These are phyloP conservation scores for Auriscalpium vulgare DNA, from an alignment of 768 basidiomycete genomes.

Conservation along the genomic window DNA sequence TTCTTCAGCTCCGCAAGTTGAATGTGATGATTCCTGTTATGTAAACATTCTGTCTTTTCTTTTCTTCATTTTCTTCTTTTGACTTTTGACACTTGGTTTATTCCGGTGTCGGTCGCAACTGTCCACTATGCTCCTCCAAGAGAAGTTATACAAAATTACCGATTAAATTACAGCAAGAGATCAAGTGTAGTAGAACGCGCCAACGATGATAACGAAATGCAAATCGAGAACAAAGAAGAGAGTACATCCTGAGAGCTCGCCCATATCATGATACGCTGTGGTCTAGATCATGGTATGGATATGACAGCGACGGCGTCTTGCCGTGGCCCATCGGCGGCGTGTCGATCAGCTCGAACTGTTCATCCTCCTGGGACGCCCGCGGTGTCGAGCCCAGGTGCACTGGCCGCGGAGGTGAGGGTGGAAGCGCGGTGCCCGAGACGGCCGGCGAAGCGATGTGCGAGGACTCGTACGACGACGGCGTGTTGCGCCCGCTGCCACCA, in stretches of 20 bases:
- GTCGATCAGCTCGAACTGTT: constrained; percentile 52
- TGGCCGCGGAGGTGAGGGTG: constrained; percentile 22
- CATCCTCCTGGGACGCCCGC: constrained; percentile 27
- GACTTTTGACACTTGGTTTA: too few species aligned
- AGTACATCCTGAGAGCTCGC: neutral
- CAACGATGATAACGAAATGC: neutral
- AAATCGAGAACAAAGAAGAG: neutral
- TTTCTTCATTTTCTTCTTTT: too few species aligned
- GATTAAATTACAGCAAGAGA: neutral
- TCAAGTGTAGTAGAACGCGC: neutral
- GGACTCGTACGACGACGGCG: constrained; percentile 8
- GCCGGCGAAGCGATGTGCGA: constrained; percentile 10
- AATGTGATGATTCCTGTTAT: too few species aligned
- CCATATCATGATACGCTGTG: constrained; percentile 21
- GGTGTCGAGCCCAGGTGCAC: constrained; percentile 18
- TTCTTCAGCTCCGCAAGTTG: too few species aligned
- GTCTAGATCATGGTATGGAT: constrained; percentile 51
- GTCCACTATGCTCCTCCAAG: too few species aligned
- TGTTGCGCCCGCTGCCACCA: neutral
- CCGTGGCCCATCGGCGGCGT: constrained; percentile 31
- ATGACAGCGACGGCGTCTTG: constrained; percentile 32
- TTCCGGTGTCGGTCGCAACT: too few species aligned
- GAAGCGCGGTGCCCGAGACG: neutral
- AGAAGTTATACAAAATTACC: neutral
- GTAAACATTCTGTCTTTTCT: too few species aligned